Evolutionary conservation across 2,329 filamentous ascomycete genomes (phyloP), one percentile per base, ranked within the genome.

Genomic region (Colletotrichum sp.): DNA sequence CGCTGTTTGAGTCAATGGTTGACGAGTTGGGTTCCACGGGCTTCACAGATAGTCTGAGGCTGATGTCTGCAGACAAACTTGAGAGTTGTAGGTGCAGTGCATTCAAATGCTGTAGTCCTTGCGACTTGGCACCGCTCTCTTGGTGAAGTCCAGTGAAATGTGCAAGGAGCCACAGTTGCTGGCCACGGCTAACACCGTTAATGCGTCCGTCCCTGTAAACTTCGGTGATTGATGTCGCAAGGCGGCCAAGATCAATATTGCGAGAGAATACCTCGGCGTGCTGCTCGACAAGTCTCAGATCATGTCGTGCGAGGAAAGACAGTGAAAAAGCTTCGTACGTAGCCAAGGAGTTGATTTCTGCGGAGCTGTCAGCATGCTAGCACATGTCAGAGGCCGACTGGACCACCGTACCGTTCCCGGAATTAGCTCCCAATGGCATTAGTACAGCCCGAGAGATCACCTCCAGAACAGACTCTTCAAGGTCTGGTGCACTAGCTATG

Each of bases 151-250:
- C 87, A 73, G 94, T 88, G 76, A 93, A 93, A 78, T 94, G 91
- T 16, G 93, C 89, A 33, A 95, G 83, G 33, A 94, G 86, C 87
- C 92, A 93, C 51, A 95, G 81, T 47, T 91, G 87, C 12, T 84
- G 82, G 54, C 87, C 83, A 47, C 83, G 83, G 1, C 83, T 79
- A 15, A 78, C 76, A 3, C 77, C 73, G 1, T 72, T 62, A 13
- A 79, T 72, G 8, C 79, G 72, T 3, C 78, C 73, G 3, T 78
- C 77, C 3, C 79, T 76, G 61, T 86, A 84, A 3, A 79, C 78
- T 15, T 81, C 76, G 18, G 84, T 77, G 12, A 91, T 85, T 27
- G 83, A 83, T 15, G 80, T 78, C 1, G 86, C 86, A 3, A 91
- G 80, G 3, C 77, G 77, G 33, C 83, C 79, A 6, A 85, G 77